phyloP scores from a whole-genome alignment of 2,329 filamentous ascomycete genomes.

The Curvularia sp. region DNA sequence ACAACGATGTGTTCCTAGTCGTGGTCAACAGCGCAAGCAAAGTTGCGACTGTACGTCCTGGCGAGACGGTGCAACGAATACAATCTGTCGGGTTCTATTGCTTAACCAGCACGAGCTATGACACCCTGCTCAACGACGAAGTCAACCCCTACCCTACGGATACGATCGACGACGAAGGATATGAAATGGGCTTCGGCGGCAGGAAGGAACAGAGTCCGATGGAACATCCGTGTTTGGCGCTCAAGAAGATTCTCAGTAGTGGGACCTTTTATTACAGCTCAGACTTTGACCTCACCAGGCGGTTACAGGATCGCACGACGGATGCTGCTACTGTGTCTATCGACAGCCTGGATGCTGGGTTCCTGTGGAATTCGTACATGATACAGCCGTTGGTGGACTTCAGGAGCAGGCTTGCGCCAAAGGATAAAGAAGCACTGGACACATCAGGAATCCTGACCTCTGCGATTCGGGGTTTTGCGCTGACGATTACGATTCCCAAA shows the following conservation, averaged over 20 bases:
- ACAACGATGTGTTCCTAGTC: conserved; percentile 86
- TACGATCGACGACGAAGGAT: conserved; percentile 62
- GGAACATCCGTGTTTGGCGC: conserved; percentile 87
- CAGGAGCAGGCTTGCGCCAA: conserved; percentile 76
- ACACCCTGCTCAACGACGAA: conserved; percentile 71
- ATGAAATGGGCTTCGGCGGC: conserved; percentile 57
- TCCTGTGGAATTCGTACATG: conserved; percentile 99
- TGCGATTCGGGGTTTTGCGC: conserved; percentile 90
- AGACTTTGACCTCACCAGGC: conserved; percentile 96
- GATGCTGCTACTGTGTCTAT: conserved; percentile 84
- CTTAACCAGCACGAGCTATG: conserved; percentile 84
- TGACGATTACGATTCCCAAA: conserved; percentile 84
- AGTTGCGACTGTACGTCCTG: conserved; percentile 82
- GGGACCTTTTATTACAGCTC: conserved; percentile 98
- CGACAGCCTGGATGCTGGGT: conserved; percentile 89
- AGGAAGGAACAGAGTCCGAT: conserved; percentile 73
- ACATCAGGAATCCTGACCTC: conserved; percentile 86
- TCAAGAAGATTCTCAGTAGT: conserved; percentile 91
- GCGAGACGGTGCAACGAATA: conserved; percentile 89
- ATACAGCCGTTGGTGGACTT: conserved; percentile 92
- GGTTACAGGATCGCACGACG: conserved; percentile 85
- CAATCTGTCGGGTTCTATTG: conserved; percentile 89
- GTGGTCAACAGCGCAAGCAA: conserved; percentile 81
- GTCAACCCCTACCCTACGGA: conserved; percentile 64
- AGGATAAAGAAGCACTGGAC: conserved; percentile 82